These are phyloP conservation scores for Spergularia marina DNA, from an alignment of 148 eudicot genomes.

Conservation along the genomic window DNA sequence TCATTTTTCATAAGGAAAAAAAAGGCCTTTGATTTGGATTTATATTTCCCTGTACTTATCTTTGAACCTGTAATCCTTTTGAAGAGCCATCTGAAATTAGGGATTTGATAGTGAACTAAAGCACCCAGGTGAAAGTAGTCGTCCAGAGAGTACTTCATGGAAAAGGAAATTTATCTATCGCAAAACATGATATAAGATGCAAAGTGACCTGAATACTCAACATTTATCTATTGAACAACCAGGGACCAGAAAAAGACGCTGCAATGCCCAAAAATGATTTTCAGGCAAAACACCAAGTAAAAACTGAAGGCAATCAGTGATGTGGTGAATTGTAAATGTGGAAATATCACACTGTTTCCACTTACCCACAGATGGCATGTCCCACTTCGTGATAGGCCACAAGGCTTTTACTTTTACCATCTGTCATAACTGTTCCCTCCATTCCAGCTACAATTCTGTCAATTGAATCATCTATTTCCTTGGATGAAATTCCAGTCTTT, in stretches of 20 bases:
- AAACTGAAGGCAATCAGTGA: not conserved
- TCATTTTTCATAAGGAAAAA: not conserved
- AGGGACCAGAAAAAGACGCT: not conserved
- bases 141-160: too few species aligned
- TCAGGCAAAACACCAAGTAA: too few species aligned
- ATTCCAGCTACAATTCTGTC: conserved; percentile 99
- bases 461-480: conserved; percentile 95
- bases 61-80: not conserved
- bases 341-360: conserved; percentile 1
- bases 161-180: not conserved
- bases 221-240: not conserved
- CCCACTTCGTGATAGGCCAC: conserved; percentile 99
- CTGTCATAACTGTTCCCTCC: conserved; percentile 99
- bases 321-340: not conserved
- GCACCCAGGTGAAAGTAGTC: not conserved
- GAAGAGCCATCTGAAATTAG: not conserved
- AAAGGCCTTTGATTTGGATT: not conserved
- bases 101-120: not conserved
- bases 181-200: not conserved
- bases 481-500: conserved; percentile 80
- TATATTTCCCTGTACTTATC: not conserved
- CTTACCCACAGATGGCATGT: conserved; percentile 99
- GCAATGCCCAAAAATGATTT: not conserved
- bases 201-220: not conserved
- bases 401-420: conserved; percentile 97